These are phyloP conservation scores for Ceratocystis diversiconidia DNA, from an alignment of 2,329 filamentous ascomycete species.

Conservation along the genomic window DNA sequence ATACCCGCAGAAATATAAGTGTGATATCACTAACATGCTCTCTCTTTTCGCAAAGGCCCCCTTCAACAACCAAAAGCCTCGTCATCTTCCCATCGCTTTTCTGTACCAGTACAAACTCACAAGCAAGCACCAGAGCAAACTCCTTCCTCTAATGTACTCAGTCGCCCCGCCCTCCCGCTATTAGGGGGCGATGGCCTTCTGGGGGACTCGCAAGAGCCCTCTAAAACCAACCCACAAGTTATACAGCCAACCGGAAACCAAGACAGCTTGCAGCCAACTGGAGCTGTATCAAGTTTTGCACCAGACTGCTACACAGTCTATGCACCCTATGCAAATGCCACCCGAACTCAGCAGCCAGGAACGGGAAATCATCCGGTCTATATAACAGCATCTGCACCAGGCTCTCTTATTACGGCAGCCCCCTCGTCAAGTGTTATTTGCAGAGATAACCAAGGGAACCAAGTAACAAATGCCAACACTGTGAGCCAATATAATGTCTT, in stretches of 20 bases:
- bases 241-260: no score
- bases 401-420: conserved; percentile 7
- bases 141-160: background rate
- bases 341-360: background rate
- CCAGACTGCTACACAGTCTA: conserved; percentile 14
- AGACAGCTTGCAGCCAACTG: background rate
- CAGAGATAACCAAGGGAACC: background rate
- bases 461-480: background rate
- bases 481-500: conserved; percentile 11
- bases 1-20: no score
- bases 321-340: conserved; percentile 14
- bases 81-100: background rate
- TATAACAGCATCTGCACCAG: conserved; percentile 6
- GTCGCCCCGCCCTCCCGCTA: background rate
- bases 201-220: background rate
- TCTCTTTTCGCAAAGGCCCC: background rate
- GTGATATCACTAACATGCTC: background rate
- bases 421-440: conserved; percentile 12
- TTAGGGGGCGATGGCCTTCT: background rate
- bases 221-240: background rate
- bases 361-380: background rate
- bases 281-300: background rate
- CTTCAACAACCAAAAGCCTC: conserved; percentile 1
- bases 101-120: background rate
- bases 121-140: background rate